Conservation (phyloP, 208 protist genomes). For the Crithidia bombi region DNA sequence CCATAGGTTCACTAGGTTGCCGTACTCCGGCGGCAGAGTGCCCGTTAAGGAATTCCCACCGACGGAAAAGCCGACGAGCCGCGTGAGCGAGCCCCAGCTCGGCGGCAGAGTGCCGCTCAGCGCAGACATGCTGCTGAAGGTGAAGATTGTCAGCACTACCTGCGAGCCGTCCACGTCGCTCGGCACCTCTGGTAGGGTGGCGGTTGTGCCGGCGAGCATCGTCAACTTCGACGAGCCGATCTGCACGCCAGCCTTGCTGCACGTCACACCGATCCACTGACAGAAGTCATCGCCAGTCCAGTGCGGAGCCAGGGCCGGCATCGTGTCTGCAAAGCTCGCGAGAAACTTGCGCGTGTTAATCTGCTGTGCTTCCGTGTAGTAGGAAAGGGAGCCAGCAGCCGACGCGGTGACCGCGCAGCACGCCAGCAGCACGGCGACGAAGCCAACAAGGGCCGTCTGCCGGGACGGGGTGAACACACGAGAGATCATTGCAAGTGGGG, state of each 20-base stretch:
- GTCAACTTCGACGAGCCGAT: background rate
- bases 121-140: background rate
- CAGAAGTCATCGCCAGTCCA: slow-evolving; percentile 15
- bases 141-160: slow-evolving; percentile 9
- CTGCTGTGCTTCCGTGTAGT: slow-evolving; percentile 18
- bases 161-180: background rate
- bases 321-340: slow-evolving; percentile 9
- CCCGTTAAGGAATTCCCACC: slow-evolving; percentile 3
- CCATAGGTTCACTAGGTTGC: slow-evolving; percentile 5
- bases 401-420: slow-evolving; percentile 4
- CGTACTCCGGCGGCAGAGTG: slow-evolving; percentile 10
- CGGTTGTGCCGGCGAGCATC: slow-evolving; percentile 9
- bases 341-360: slow-evolving; percentile 8
- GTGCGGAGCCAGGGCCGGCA: background rate
- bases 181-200: background rate
- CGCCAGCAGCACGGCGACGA: slow-evolving; percentile 6
- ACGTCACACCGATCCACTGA: slow-evolving; percentile 10
- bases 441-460: slow-evolving; percentile 3
- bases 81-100: slow-evolving; percentile 11
- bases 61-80: slow-evolving; percentile 3
- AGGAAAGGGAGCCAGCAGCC: background rate
- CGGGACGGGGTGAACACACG: background rate
- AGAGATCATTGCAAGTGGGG: background rate
- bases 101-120: slow-evolving; percentile 9
- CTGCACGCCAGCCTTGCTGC: background rate